phyloP scores from a whole-genome alignment of 495 filamentous ascomycete species.

The Rostrohypoxylon terebratum region DNA sequence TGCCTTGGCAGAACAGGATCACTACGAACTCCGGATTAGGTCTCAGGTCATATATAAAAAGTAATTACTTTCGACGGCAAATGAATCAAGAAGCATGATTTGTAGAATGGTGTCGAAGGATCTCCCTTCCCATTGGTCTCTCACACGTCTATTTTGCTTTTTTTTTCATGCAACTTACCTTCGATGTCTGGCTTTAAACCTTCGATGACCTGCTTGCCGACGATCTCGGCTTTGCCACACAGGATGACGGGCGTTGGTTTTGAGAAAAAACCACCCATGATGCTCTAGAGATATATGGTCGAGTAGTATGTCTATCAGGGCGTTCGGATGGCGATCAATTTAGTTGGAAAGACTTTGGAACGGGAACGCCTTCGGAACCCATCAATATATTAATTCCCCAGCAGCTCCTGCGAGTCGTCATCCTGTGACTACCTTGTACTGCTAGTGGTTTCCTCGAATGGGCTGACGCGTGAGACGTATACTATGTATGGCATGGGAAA shows the following conservation, averaged over 20 bases:
- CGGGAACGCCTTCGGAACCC: background rate
- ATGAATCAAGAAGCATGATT: background rate
- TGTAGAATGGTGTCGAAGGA: background rate
- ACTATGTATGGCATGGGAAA: background rate
- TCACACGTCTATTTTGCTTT: background rate
- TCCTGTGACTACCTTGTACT: no score
- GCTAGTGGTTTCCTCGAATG: slow-evolving; percentile 11
- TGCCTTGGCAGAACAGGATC: slow-evolving; percentile 37
- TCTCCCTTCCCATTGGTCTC: background rate
- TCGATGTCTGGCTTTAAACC: slow-evolving; percentile 38
- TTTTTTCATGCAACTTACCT: slow-evolving; percentile 13
- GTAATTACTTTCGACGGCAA: background rate
- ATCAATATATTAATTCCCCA: slow-evolving; percentile 20
- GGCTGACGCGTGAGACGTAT: slow-evolving; percentile 16
- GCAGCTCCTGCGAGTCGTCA: background rate
- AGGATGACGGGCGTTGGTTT: slow-evolving; percentile 22
- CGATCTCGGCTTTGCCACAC: slow-evolving; percentile 31
- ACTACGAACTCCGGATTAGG: slow-evolving; percentile 12
- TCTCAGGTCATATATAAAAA: background rate
- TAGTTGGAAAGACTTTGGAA: background rate
- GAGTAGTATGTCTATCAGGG: background rate
- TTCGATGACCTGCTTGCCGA: slow-evolving; percentile 23
- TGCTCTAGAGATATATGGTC: background rate
- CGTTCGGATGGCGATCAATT: background rate
- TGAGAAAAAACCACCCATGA: slow-evolving; percentile 16